phyloP scores from a whole-genome alignment of 2,329 filamentous ascomycete genomes.

The Arthrinium phaeospermum region DNA sequence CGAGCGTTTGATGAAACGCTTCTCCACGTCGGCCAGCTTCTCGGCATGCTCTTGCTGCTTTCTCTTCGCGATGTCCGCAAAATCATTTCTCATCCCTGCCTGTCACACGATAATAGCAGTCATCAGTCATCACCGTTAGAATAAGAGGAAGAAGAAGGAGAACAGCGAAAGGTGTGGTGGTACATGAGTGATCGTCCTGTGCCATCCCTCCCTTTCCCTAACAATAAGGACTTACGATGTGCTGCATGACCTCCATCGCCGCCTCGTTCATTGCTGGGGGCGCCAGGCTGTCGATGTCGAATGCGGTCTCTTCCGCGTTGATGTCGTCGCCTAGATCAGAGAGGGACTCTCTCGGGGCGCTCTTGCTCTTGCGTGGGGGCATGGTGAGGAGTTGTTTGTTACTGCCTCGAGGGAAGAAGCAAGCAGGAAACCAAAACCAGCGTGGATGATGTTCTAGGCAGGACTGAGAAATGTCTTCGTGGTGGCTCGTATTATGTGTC shows the following conservation, averaged over 20 bases:
- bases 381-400: not conserved
- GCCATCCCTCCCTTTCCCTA: too few relatives aligned
- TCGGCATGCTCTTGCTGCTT: slow-evolving; percentile 10
- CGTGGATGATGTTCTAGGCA: not conserved
- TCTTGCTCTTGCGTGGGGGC: not conserved
- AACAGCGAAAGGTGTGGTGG: not conserved
- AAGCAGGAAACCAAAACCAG: not conserved
- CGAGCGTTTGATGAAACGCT: slow-evolving; percentile 12
- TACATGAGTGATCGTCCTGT: not conserved
- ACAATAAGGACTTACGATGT: not conserved
- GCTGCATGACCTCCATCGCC: not conserved
- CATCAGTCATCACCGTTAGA: not conserved
- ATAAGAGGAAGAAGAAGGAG: not conserved
- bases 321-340: not conserved
- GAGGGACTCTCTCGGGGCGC: not conserved
- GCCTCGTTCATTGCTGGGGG: not conserved
- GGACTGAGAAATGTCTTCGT: not conserved
- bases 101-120: not conserved
- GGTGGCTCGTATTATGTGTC: not conserved
- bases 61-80: not conserved
- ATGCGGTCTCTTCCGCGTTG: too few relatives aligned
- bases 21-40: not conserved
- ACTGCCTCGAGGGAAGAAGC: not conserved
- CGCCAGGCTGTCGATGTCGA: not conserved
- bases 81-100: not conserved